phyloP scores from a whole-genome alignment of 768 basidiomycete species.

The Amanita phalloides region DNA sequence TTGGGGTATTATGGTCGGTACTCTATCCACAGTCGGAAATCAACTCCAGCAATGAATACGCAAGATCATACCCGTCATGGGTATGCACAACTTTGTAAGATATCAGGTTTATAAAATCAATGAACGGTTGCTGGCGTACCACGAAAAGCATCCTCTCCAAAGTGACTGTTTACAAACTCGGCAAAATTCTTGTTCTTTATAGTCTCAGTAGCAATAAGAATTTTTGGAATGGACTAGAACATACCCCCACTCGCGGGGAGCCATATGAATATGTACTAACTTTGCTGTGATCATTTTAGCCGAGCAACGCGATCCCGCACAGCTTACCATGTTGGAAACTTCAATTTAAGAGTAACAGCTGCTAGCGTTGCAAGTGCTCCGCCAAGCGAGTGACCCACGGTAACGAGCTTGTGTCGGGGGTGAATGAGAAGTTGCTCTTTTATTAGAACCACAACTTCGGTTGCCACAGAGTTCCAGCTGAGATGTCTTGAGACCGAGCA shows the following conservation, averaged over 20 bases:
- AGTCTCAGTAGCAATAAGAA: not conserved
- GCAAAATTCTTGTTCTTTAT: conserved; percentile 36
- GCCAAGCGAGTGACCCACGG: conserved; percentile 45
- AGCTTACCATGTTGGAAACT: conserved; percentile 26
- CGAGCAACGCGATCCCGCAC: not conserved
- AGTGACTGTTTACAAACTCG: conserved; percentile 29
- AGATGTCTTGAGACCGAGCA: not conserved
- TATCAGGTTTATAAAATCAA: not conserved
- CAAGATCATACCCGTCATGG: conserved; percentile 29
- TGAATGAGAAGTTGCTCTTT: conserved; percentile 23
- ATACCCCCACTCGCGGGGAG: conserved; percentile 35
- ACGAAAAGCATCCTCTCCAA: conserved; percentile 30
- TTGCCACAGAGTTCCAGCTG: conserved; percentile 41
- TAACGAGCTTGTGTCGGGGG: conserved; percentile 28
- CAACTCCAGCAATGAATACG: not conserved
- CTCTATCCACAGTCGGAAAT: conserved; percentile 17
- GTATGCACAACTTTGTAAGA: conserved; percentile 33
- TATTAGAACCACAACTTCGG: conserved; percentile 27
- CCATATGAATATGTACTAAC: conserved; percentile 40
- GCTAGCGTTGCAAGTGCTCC: conserved; percentile 40
- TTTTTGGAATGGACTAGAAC: conserved; percentile 5
- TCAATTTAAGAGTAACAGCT: conserved; percentile 31
- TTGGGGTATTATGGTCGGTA: conserved; percentile 40
- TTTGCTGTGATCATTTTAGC: conserved; percentile 12
- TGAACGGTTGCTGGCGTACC: conserved; percentile 17